phyloP scores from a whole-genome alignment of 257 asterid genomes.

The Forsythia suspensa region DNA sequence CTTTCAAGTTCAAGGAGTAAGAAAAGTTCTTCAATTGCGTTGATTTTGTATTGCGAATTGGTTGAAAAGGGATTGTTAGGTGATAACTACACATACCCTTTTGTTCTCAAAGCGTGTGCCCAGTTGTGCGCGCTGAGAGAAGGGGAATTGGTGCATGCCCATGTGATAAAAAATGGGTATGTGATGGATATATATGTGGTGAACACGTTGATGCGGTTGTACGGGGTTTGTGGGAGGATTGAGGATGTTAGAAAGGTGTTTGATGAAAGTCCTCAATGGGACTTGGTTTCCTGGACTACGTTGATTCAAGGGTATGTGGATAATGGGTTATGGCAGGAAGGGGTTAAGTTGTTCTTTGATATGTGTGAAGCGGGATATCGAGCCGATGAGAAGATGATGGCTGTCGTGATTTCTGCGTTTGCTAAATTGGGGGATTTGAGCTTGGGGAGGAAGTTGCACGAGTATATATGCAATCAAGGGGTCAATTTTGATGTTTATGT shows the following conservation, averaged over 20 bases:
- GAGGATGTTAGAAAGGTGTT: slow-evolving; percentile 33
- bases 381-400: slow-evolving; percentile 47
- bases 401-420: slow-evolving; percentile 42
- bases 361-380: slow-evolving; percentile 31
- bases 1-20: slow-evolving; percentile 20
- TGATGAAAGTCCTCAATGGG: slow-evolving; percentile 31
- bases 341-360: slow-evolving; percentile 30
- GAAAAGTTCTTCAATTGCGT: slow-evolving; percentile 14
- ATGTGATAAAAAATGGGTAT: slow-evolving; percentile 38
- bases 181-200: slow-evolving; percentile 37
- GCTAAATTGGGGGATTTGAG: slow-evolving; percentile 40
- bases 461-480: slow-evolving; percentile 22
- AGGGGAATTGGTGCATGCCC: slow-evolving; percentile 37
- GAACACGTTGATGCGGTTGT: slow-evolving; percentile 38
- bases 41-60: slow-evolving; percentile 28
- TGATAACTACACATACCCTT: slow-evolving; percentile 45
- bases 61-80: slow-evolving; percentile 30
- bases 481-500: slow-evolving; percentile 39
- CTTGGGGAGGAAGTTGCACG: slow-evolving; percentile 41
- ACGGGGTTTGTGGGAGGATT: slow-evolving; percentile 33
- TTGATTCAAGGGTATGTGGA: slow-evolving; percentile 45
- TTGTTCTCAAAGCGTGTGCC: slow-evolving; percentile 39
- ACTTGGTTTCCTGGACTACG: slow-evolving; percentile 48
- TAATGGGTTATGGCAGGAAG: slow-evolving; percentile 34
- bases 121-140: slow-evolving; percentile 27